phyloP scores from a whole-genome alignment of 202 grass and related monocot genomes.

The Panicum hallii region DNA sequence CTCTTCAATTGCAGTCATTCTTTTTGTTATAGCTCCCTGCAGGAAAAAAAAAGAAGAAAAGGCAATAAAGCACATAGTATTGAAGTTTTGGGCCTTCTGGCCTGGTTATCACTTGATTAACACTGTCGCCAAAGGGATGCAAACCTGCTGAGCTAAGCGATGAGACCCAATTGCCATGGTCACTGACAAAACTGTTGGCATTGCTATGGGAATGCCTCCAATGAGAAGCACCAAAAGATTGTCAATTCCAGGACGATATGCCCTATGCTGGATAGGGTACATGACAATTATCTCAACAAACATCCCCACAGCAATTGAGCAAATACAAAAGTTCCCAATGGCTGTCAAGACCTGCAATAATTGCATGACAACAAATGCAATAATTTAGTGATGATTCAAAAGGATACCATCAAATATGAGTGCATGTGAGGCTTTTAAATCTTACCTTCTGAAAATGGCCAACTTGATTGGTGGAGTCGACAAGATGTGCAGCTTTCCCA shows the following conservation, averaged over 20 bases:
- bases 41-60: not conserved
- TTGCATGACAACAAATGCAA: constrained; percentile 9
- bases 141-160: constrained; percentile 89
- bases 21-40: constrained; percentile 96
- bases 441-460: constrained; percentile 88
- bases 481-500: constrained; percentile 90
- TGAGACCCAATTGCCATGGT: constrained; percentile 99
- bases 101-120: not conserved
- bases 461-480: constrained; percentile 86
- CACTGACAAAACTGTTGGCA: constrained; percentile 95
- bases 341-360: constrained; percentile 78
- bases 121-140: not conserved
- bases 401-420: not conserved
- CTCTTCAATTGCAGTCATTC: constrained; percentile 99
- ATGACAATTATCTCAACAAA: constrained; percentile 88
- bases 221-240: constrained; percentile 97
- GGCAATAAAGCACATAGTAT: not conserved
- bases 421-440: not conserved
- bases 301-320: constrained; percentile 89
- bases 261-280: constrained; percentile 82
- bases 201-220: constrained; percentile 97
- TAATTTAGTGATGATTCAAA: not conserved
- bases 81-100: not conserved
- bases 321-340: constrained; percentile 98
- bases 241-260: constrained; percentile 91